Conservation (phyloP, 305 asterid species). For the Solanum chacoense region DNA sequence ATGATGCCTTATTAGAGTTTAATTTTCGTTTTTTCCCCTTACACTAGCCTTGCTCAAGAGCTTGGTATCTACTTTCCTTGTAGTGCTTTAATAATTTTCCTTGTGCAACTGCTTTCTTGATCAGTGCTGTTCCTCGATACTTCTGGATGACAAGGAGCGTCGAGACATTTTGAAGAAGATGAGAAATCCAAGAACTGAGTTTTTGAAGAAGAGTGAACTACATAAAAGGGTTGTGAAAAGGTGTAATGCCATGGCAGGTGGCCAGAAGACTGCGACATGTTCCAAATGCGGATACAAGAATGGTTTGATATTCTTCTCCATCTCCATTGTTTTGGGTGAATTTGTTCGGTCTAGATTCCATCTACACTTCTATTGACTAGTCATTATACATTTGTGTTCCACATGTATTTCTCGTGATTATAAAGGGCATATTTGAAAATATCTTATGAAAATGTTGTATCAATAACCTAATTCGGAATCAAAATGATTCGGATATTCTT, state of each 20-base stretch:
- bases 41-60: neutral
- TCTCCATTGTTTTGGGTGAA: neutral
- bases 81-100: neutral
- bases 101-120: neutral
- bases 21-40: neutral
- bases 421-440: neutral
- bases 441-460: neutral
- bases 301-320: slow-evolving; percentile 36
- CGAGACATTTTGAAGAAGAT: slow-evolving; percentile 43
- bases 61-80: neutral
- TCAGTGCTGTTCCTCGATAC: slow-evolving; percentile 66
- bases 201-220: slow-evolving; percentile 44
- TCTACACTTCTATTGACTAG: neutral
- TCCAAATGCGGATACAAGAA: slow-evolving; percentile 60
- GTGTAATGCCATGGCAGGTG: slow-evolving; percentile 51
- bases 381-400: neutral
- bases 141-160: slow-evolving; percentile 54
- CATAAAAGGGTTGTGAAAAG: slow-evolving; percentile 43
- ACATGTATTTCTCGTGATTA: neutral
- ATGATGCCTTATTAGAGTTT: neutral
- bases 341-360: neutral
- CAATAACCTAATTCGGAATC: neutral
- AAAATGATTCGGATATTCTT: neutral
- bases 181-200: slow-evolving; percentile 64
- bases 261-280: slow-evolving; percentile 45